These are phyloP conservation scores for Calonectria pauciramosa DNA, from an alignment of 2,329 filamentous ascomycete genomes.

Conservation along the genomic window DNA sequence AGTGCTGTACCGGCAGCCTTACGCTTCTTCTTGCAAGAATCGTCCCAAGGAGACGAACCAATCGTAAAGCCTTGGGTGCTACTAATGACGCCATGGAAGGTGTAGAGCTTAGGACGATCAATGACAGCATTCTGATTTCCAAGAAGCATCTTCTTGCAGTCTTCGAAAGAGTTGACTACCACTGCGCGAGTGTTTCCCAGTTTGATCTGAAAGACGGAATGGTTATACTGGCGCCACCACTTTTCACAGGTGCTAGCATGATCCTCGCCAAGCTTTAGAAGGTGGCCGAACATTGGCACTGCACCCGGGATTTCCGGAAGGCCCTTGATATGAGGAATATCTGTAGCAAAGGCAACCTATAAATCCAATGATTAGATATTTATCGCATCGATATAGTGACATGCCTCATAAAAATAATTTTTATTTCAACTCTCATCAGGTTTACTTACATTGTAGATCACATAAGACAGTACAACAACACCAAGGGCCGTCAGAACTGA, in stretches of 20 bases:
- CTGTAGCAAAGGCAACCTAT: conserved; percentile 52
- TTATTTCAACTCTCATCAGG: not conserved
- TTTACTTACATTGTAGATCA: conserved; percentile 9
- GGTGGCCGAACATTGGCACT: conserved; percentile 63
- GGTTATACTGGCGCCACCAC: conserved; percentile 62
- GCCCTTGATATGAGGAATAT: conserved; percentile 63
- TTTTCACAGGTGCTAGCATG: conserved; percentile 65
- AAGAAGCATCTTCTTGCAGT: conserved; percentile 64
- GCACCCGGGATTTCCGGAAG: conserved; percentile 65
- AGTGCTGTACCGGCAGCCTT: conserved; percentile 64
- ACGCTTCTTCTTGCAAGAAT: conserved; percentile 66
- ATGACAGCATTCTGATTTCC: conserved; percentile 64
- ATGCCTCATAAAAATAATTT: too few relatives aligned
- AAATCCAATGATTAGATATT: not conserved
- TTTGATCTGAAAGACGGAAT: conserved; percentile 55
- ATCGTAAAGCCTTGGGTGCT: conserved; percentile 68
- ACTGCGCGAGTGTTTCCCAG: conserved; percentile 67
- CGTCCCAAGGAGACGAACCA: conserved; percentile 66
- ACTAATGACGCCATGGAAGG: conserved; percentile 67
- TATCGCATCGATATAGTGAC: not conserved
- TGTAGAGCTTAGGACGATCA: conserved; percentile 64
- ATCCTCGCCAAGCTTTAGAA: conserved; percentile 65
- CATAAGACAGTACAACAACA: not conserved
- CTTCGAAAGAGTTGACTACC: conserved; percentile 66
- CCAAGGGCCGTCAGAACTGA: not conserved